Conservation (phyloP, 2,329 filamentous ascomycete species). For the Hypomyces rosellus region DNA sequence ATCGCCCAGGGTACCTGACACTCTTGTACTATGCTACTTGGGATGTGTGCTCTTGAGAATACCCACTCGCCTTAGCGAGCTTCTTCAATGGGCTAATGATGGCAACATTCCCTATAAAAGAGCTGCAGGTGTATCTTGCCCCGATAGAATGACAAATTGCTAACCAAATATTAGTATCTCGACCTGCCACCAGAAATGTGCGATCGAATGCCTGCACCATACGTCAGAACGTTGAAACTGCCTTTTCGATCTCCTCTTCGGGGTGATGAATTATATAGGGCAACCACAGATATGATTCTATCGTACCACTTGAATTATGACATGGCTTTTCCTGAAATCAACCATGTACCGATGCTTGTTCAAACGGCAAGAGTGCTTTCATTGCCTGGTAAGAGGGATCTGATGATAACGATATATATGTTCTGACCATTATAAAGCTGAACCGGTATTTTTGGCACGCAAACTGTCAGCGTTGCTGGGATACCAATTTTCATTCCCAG, state of each 20-base stretch:
- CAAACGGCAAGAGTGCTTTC: conserved; percentile 65
- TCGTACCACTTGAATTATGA: conserved; percentile 63
- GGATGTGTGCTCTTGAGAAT: conserved; percentile 68
- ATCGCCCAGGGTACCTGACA: conserved; percentile 65
- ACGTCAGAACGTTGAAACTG: conserved; percentile 53
- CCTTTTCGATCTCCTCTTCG: conserved; percentile 34
- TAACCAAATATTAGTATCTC: conserved; percentile 37
- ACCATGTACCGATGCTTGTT: conserved; percentile 60
- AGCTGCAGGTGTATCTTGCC: conserved; percentile 43
- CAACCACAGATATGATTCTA: conserved; percentile 54
- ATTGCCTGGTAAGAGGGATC: conserved; percentile 56
- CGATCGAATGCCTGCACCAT: conserved; percentile 55
- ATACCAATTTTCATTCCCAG: conserved; percentile 49
- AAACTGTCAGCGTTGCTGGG: conserved; percentile 44
- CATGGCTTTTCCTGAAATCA: conserved; percentile 67
- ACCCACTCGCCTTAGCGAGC: conserved; percentile 67
- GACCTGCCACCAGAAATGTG: conserved; percentile 59
- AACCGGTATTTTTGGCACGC: conserved; percentile 32
- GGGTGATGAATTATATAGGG: conserved; percentile 56
- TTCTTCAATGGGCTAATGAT: conserved; percentile 60
- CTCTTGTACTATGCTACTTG: conserved; percentile 72
- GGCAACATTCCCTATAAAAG: conserved; percentile 67
- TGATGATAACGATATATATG: not conserved
- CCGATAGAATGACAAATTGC: not conserved
- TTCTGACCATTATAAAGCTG: conserved; percentile 44